phyloP scores from a whole-genome alignment of 1,284 basidiomycete species.

The Heterobasidion parviporum region DNA sequence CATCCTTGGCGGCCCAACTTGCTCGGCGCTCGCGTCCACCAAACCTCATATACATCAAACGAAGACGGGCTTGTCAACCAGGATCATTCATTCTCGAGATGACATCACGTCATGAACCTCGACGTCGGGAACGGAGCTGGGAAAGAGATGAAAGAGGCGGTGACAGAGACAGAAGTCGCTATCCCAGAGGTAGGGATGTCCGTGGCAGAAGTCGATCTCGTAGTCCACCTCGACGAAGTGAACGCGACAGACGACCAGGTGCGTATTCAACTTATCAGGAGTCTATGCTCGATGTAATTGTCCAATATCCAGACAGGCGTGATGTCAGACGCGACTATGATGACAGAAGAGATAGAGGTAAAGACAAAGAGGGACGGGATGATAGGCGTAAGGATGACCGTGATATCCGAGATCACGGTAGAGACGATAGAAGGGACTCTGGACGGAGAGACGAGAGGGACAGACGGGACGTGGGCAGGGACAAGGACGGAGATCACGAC shows the following conservation, averaged over 20 bases:
- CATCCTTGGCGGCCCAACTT: no score
- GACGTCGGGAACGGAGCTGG: constrained; percentile 60
- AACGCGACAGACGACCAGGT: constrained; percentile 36
- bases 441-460: constrained; percentile 5
- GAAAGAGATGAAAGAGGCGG: constrained; percentile 36
- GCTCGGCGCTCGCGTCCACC: no score
- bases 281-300: background rate
- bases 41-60: no score
- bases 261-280: constrained; percentile 3
- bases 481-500: constrained; percentile 7
- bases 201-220: constrained; percentile 59
- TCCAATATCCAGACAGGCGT: constrained; percentile 16
- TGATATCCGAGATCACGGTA: constrained; percentile 19
- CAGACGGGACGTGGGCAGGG: constrained; percentile 13
- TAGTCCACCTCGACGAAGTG: constrained; percentile 50
- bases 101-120: constrained; percentile 46
- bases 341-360: constrained; percentile 6
- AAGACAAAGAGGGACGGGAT: constrained; percentile 10
- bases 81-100: constrained; percentile 18
- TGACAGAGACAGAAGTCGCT: constrained; percentile 14
- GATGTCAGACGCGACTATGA: constrained; percentile 27
- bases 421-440: constrained; percentile 13
- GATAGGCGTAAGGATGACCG: constrained; percentile 23
- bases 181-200: constrained; percentile 32
- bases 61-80: no score